Base-by-base conservation (phyloP, 352 stramenopile species). In the Phytophthora hybrid region DNA sequence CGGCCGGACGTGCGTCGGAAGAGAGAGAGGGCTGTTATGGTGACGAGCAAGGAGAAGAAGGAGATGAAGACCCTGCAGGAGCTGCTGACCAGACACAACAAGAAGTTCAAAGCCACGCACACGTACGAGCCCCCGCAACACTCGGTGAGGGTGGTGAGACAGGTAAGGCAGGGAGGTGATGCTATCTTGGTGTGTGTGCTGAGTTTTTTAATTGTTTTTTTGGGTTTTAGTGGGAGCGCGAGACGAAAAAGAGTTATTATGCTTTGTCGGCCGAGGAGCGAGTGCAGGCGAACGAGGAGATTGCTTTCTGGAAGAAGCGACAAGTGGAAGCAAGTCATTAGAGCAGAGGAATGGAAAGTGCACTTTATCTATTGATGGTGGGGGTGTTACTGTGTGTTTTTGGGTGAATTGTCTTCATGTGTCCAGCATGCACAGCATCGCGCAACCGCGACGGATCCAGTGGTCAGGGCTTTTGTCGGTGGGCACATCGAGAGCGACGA, bases 351-450 rank as follows among this genome's bases (percentile, higher is more conserved):
- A 69, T 68, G 41, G 10, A 51, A 51, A 23, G 44, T 63, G 58
- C 37, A 37, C 26, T 57, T 75, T 63, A 69, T 71, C 41, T 78
- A 53, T 76, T 73, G 23, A 59, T 44, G 49, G 55, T 29, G 29
- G 8, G 4, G 11, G 19, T 56, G 59, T 52, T 39, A 18, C n/a
- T 56, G 16, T 56, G 31, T 49, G 41, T 29, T 8, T 26, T 23
- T 21, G 44, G 16, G 16, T 52, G 4, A 3, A 31, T 39, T 59
- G 49, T 32, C 14, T 16, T 46, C 90, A 98, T 37, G 96, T 97
- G 79, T 98, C 95, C 11, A 98, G 80, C 90, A 98, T 98, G 67
- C 93, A 98, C 19, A 98, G 87, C 88, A 98, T 97, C 6, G 95
- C 95, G 52, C 93, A 98, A 46, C 95, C 94, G 13, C 94, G 83